A percentile compares a stretch with the other conserved stretches of the same genome.
phyloP scores from a whole-genome alignment of 306 rosid genomes.

The Vigna nakashimae region DNA sequence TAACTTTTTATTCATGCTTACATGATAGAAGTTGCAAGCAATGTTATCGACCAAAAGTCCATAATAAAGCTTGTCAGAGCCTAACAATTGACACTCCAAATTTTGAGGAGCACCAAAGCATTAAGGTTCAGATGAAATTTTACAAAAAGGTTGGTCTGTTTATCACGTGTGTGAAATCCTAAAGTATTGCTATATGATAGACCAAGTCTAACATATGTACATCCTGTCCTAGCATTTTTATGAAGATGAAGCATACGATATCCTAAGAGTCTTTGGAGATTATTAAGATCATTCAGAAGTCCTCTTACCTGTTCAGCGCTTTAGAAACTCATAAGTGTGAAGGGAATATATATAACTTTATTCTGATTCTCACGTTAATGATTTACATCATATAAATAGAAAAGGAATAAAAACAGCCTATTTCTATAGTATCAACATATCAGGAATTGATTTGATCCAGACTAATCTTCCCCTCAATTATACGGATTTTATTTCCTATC shows the following conservation, averaged over 20 bases:
- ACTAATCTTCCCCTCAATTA: no score
- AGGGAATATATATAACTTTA: no score
- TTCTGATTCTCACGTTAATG: no score
- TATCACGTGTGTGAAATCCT: not conserved
- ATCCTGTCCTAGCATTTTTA: not conserved
- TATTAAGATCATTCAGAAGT: not conserved
- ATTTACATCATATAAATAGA: no score
- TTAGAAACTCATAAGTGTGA: not conserved
- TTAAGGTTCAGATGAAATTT: not conserved
- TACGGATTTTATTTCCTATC: no score
- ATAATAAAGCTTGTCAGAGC: not conserved
- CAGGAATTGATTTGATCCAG: no score
- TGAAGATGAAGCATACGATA: not conserved
- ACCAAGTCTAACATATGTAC: not conserved
- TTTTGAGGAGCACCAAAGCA: not conserved
- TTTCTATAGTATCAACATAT: no score
- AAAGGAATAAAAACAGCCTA: no score
- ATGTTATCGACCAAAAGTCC: not conserved
- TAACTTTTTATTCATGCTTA: slow-evolving; percentile 22
- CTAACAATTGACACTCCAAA: not conserved
- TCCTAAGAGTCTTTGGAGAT: not conserved
- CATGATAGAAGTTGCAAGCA: slow-evolving; percentile 12
- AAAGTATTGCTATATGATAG: not conserved
- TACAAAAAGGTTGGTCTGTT: not conserved
- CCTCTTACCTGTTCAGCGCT: not conserved